Conservation (phyloP, 495 filamentous ascomycete species). For the Margaritispora aquatica region DNA sequence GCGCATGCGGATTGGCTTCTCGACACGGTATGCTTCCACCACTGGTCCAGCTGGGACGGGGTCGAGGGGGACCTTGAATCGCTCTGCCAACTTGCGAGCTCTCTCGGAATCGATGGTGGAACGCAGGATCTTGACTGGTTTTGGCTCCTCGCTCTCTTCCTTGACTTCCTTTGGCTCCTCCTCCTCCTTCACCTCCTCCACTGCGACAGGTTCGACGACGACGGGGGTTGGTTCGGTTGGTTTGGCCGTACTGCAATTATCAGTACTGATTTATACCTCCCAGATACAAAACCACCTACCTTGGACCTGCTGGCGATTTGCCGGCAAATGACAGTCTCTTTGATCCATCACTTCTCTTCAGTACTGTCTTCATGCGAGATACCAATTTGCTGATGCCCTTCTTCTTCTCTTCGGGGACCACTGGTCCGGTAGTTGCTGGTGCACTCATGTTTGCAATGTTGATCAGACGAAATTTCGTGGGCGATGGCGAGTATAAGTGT, state of each 20-base stretch:
- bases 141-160: neutral
- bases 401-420: conserved; percentile 43
- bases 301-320: conserved; percentile 23
- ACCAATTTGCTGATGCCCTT: conserved; percentile 58
- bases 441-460: conserved; percentile 14
- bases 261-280: neutral
- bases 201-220: neutral
- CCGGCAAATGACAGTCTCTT: conserved; percentile 30
- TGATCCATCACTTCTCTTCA: conserved; percentile 48
- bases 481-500: neutral
- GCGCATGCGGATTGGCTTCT: conserved; percentile 88
- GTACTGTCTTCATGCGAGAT: conserved; percentile 56
- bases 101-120: conserved; percentile 24
- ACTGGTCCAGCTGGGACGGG: conserved; percentile 11
- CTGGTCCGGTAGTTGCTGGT: conserved; percentile 10
- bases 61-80: conserved; percentile 19
- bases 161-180: too few relatives aligned
- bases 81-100: conserved; percentile 16
- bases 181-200: conserved; percentile 15
- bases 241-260: conserved; percentile 3
- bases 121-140: conserved; percentile 14
- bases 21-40: conserved; percentile 46
- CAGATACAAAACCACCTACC: conserved; percentile 25
- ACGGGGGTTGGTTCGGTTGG: neutral
- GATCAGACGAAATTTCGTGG: neutral